Conservation (phyloP, 2,329 filamentous ascomycete genomes). For the Beauveria medogensis region DNA sequence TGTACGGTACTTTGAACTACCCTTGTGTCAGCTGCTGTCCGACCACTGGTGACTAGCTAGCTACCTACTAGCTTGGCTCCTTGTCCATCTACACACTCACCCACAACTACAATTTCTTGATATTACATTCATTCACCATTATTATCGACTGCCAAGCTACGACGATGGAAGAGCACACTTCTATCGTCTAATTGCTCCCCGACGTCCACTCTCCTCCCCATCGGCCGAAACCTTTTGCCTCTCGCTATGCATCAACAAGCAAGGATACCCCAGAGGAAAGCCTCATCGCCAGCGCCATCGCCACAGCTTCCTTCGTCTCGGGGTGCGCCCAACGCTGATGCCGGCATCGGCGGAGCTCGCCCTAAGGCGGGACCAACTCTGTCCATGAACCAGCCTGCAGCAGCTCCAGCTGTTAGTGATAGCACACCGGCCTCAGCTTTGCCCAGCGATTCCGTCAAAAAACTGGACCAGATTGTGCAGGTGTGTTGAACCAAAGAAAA, state of each 20-base stretch:
- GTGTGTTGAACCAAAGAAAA: slow-evolving; percentile 34
- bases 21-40: slow-evolving; percentile 10
- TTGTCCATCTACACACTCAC: not conserved
- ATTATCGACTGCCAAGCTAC: not conserved
- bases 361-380: slow-evolving; percentile 37
- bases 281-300: slow-evolving; percentile 62
- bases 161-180: slow-evolving; percentile 8
- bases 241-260: slow-evolving; percentile 79
- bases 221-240: not conserved
- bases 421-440: slow-evolving; percentile 37
- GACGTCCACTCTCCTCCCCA: not conserved
- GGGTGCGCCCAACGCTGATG: slow-evolving; percentile 7
- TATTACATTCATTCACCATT: not conserved
- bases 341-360: slow-evolving; percentile 25
- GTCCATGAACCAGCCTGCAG: slow-evolving; percentile 29
- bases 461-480: slow-evolving; percentile 90
- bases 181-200: not conserved
- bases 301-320: slow-evolving; percentile 59
- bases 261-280: slow-evolving; percentile 60
- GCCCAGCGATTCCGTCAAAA: slow-evolving; percentile 61
- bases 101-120: not conserved
- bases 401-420: slow-evolving; percentile 40
- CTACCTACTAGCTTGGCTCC: not conserved
- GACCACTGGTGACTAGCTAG: slow-evolving; percentile 5
- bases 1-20: not conserved